A percentile compares a stretch with the other conserved stretches of the same genome.
phyloP scores from a whole-genome alignment of 163 green algal species.

The Smithsoniella earleae region DNA sequence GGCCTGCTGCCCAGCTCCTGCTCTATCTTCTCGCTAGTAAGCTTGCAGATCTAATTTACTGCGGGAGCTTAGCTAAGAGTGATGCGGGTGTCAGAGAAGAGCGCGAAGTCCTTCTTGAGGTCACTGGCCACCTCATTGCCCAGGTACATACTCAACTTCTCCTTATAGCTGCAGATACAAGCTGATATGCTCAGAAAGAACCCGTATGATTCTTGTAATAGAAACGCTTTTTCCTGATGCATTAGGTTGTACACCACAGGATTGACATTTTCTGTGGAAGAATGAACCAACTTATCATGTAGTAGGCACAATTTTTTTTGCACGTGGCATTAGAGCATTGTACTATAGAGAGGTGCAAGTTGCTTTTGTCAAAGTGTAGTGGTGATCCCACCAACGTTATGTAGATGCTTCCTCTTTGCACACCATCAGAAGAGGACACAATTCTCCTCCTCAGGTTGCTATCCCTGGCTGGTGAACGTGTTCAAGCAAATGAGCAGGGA shows the following conservation, averaged over 20 bases:
- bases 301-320: background rate
- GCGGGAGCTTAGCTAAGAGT: background rate
- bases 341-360: background rate
- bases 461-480: background rate
- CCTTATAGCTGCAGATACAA: no score
- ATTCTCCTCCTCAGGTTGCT: background rate
- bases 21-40: background rate
- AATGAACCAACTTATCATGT: background rate
- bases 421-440: background rate
- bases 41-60: background rate
- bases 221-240: no score
- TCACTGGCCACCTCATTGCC: slow-evolving; percentile 5
- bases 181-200: background rate
- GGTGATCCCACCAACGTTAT: no score
- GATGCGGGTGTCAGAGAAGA: slow-evolving; percentile 10
- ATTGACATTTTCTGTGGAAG: background rate
- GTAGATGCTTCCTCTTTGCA: background rate
- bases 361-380: background rate
- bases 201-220: background rate
- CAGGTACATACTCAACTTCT: background rate
- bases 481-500: background rate
- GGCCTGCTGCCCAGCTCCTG: background rate
- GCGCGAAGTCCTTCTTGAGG: background rate
- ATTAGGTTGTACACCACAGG: background rate
- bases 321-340: background rate